These are phyloP conservation scores for Piloderma croceum DNA, from an alignment of 768 basidiomycete species.

Conservation along the genomic window DNA sequence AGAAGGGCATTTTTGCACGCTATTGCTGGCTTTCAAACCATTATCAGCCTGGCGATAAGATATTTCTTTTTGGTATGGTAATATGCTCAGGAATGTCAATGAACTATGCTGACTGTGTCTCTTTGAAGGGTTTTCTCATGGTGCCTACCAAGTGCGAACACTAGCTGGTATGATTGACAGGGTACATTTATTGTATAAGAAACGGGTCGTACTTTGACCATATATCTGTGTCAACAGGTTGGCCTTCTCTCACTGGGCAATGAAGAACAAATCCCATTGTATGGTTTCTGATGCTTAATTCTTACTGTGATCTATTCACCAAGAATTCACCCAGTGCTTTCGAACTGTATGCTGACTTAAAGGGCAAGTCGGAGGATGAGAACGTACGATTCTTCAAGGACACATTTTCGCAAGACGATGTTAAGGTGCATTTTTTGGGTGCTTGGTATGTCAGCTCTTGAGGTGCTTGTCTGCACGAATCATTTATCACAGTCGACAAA, in stretches of 20 bases:
- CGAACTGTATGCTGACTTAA: background rate
- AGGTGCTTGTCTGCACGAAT: background rate
- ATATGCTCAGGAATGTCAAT: too few relatives aligned
- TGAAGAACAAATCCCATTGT: slow-evolving; percentile 11
- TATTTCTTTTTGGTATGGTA: slow-evolving; percentile 16
- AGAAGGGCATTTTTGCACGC: slow-evolving; percentile 10
- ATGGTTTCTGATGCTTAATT: background rate
- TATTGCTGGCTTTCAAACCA: slow-evolving; percentile 19
- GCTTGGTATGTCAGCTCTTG: slow-evolving; percentile 28
- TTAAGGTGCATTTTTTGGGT: slow-evolving; percentile 38
- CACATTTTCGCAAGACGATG: slow-evolving; percentile 29
- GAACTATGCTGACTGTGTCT: slow-evolving; percentile 2
- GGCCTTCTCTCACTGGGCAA: slow-evolving; percentile 15
- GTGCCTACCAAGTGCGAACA: slow-evolving; percentile 16
- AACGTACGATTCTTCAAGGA: slow-evolving; percentile 25
- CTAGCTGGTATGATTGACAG: slow-evolving; percentile 16
- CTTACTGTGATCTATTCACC: slow-evolving; percentile 1
- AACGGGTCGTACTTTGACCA: background rate
- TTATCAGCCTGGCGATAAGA: slow-evolving; percentile 14
- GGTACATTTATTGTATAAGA: too few relatives aligned
- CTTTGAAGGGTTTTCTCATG: slow-evolving; percentile 4
- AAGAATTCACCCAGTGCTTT: slow-evolving; percentile 23
- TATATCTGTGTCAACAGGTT: slow-evolving; percentile 6
- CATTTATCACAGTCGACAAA: too few relatives aligned
- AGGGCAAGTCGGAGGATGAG: too few relatives aligned